These are phyloP conservation scores for Cyberlindnera xishuangbannaensis DNA, from an alignment of 805 yeast genomes.

Conservation along the genomic window DNA sequence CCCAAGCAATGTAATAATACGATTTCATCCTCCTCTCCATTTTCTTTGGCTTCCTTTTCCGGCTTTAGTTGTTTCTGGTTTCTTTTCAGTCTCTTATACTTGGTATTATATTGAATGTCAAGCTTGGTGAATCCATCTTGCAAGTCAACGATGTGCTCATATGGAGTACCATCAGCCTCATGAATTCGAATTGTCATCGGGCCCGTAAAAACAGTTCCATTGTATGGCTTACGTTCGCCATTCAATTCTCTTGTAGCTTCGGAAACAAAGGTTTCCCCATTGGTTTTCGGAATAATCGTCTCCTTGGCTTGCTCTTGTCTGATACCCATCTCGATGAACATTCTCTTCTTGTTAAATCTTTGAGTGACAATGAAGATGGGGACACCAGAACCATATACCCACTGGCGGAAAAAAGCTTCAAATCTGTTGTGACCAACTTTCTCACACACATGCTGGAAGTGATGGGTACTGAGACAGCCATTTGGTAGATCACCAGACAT, in stretches of 20 bases:
- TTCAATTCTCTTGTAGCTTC: conserved; percentile 29
- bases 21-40: conserved; percentile 30
- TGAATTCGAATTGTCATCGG: conserved; percentile 96
- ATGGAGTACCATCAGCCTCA: conserved; percentile 98
- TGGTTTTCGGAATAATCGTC: conserved; percentile 31
- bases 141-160: conserved; percentile 92
- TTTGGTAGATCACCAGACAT: conserved; percentile 90
- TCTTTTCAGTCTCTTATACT: conserved; percentile 76
- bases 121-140: conserved; percentile 80
- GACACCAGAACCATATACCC: conserved; percentile 87
- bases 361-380: conserved; percentile 89
- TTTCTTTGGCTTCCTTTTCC: conserved; percentile 36
- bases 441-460: conserved; percentile 92
- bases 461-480: conserved; percentile 71
- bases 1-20: conserved; percentile 60
- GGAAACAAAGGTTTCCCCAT: conserved; percentile 31
- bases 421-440: conserved; percentile 83
- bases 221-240: not conserved
- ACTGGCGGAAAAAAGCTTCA: conserved; percentile 81
- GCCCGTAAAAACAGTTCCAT: conserved; percentile 57
- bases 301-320: conserved; percentile 80
- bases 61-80: conserved; percentile 36
- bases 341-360: conserved; percentile 86
- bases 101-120: conserved; percentile 93
- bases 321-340: conserved; percentile 91